Evolutionary conservation across 2,329 filamentous ascomycete genomes (phyloP), one percentile per base, ranked within the genome.

Genomic region (Fusarium buxicola): DNA sequence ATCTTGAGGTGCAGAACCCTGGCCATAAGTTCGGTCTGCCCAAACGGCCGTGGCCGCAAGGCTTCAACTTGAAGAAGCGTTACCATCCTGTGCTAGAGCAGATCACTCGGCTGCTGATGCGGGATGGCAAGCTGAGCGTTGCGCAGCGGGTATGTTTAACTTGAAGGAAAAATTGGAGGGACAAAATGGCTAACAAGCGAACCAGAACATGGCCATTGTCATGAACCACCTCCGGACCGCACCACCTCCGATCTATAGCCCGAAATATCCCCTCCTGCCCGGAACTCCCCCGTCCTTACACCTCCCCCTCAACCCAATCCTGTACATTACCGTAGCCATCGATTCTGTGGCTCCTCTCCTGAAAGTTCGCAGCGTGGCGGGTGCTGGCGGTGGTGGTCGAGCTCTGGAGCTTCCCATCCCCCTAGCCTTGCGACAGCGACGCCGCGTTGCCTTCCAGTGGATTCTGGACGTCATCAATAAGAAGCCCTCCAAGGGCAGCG

Each of bases 311-410:
- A 92, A 97, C 77, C 95, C 95, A 2, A 84, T 96, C 51, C 85
- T 92, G 51, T 99, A 98, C 80, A 88, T 99, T 43, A 92, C 90
- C 11, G 84, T 96, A 28, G 93, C 94, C 28, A 89, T 99, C 71
- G 95, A 99, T 82, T 96, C 92, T 9, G 90, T 99, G 21, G 92
- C 94, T 2, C 95, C 95, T 9, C 84, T 99, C 13, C 82, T 99
- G 72, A 89, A 90, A 66, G 89, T 99, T 72, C 86, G 88, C 51
- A 85, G 85, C 60, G 85, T 92, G 69, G 87, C 87, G 71, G 93
- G 92, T 67, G 86, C 91, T 31, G 92, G 90, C 1, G 94, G 94
- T 78, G 95, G 95, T 81, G 95, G 95, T 76, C 85, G 87, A 31
- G 86, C 92, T 11, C 84, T 97, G 56, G 92, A 94, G 53, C 84